Conservation (phyloP, 2,329 filamentous ascomycete genomes). For the Pseudogymnoascus sp. region DNA sequence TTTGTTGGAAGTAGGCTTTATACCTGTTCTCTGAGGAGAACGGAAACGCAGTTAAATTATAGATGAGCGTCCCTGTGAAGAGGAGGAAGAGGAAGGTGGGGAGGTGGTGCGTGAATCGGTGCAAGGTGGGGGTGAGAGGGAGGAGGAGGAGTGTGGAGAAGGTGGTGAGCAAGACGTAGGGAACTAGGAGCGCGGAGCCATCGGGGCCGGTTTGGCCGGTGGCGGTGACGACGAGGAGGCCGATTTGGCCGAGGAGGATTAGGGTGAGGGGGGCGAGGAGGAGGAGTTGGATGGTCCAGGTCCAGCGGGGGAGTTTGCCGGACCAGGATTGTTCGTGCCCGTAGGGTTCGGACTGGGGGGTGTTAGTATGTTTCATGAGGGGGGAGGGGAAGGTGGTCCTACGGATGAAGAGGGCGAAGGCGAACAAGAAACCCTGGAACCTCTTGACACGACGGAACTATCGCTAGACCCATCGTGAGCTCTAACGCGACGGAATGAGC, state of each 20-base stretch:
- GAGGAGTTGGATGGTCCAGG: slow-evolving; percentile 82
- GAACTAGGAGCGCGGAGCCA: slow-evolving; percentile 62
- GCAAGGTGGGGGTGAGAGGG: slow-evolving; percentile 75
- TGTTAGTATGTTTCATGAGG: background rate
- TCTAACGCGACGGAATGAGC: slow-evolving; percentile 16
- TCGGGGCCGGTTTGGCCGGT: slow-evolving; percentile 78
- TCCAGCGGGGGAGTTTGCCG: slow-evolving; percentile 67
- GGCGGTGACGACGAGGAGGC: slow-evolving; percentile 63
- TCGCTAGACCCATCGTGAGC: slow-evolving; percentile 16
- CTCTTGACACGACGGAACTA: slow-evolving; percentile 37
- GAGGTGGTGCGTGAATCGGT: slow-evolving; percentile 76
- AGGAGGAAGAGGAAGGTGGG: slow-evolving; percentile 69
- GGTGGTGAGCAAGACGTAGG: slow-evolving; percentile 63
- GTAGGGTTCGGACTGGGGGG: slow-evolving; percentile 37
- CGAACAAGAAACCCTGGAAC: background rate
- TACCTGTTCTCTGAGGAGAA: slow-evolving; percentile 74
- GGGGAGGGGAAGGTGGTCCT: background rate
- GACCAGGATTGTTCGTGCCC: slow-evolving; percentile 83
- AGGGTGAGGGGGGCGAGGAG: slow-evolving; percentile 71
- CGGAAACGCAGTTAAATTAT: slow-evolving; percentile 81
- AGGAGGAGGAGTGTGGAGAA: slow-evolving; percentile 66
- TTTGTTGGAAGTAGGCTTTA: slow-evolving; percentile 83
- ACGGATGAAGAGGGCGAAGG: slow-evolving; percentile 37
- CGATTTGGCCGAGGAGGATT: slow-evolving; percentile 69
- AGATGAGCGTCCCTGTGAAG: slow-evolving; percentile 69